These are phyloP conservation scores for Hypoxylon fuscum DNA, from an alignment of 495 filamentous ascomycete genomes.

Conservation along the genomic window DNA sequence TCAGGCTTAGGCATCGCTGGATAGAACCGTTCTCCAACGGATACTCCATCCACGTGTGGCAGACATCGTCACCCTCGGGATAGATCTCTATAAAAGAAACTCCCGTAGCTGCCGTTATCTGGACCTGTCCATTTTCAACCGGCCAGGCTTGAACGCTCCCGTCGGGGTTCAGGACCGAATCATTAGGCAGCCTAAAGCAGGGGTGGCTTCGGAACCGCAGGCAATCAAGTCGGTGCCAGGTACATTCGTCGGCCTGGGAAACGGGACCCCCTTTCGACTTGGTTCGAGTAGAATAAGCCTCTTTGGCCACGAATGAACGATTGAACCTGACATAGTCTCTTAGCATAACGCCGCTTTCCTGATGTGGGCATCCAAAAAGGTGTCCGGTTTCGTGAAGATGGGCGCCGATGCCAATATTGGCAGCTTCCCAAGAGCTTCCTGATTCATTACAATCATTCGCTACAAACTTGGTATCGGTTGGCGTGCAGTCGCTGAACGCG, in stretches of 20 bases:
- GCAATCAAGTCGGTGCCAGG: constrained; percentile 88
- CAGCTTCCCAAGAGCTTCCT: constrained; percentile 90
- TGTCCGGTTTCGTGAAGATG: constrained; percentile 91
- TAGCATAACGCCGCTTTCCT: constrained; percentile 86
- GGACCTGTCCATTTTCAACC: constrained; percentile 79
- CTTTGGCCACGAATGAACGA: constrained; percentile 79
- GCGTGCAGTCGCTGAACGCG: constrained; percentile 86
- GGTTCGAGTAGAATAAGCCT: constrained; percentile 85
- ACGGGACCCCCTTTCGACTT: constrained; percentile 81
- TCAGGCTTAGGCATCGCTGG: constrained; percentile 75
- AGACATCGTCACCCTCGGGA: constrained; percentile 76
- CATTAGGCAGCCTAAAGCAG: constrained; percentile 85
- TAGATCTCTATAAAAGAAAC: constrained; percentile 85
- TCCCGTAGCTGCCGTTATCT: constrained; percentile 83
- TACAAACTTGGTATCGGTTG: constrained; percentile 81
- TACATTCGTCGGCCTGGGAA: constrained; percentile 78
- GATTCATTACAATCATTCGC: constrained; percentile 85
- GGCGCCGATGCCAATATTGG: constrained; percentile 89
- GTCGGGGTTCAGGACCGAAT: constrained; percentile 70
- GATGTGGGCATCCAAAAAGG: constrained; percentile 86
- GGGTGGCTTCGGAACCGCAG: constrained; percentile 91
- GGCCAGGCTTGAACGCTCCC: constrained; percentile 89
- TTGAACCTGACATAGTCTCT: constrained; percentile 85
- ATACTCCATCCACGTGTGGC: constrained; percentile 82
- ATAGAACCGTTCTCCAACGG: constrained; percentile 66